Evolutionary conservation across 495 filamentous ascomycete species (phyloP), one percentile per base, ranked within the genome.

Genomic region (Talaromyces adpressus): DNA sequence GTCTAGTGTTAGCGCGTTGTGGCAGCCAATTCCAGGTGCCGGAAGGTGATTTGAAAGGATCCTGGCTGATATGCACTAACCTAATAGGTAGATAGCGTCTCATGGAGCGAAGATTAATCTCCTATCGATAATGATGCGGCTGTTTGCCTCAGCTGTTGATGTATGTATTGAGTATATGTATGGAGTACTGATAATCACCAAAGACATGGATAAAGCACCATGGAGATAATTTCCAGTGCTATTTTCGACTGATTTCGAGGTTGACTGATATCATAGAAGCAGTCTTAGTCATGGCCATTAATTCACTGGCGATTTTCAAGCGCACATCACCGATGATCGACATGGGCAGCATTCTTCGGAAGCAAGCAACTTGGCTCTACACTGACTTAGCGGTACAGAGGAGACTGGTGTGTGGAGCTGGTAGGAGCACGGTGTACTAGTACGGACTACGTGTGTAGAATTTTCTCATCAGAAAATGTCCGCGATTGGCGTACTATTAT

Each of bases 241-340:
- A 49, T 49, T 49, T 45, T 49, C 18, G 18, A 49, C n/a, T 18
- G 7, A n/a, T 20, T 47, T 49, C 36, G 14, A 20, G 11, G 45
- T 18, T 29, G 51, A 25, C 52, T 56, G 52, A 56, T 56, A 56
- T 56, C 52, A 56, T 54, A 18, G 41, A 18, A 18, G n/a, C 16
- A 47, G n/a, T 16, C 22, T 5, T 29, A 56, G 51, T 53, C 51
- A 45, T 45, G 39, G 39, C 12, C n/a, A 23, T 30, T 53, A 18
- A 4, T 25, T 27, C 20, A 12, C n/a, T 53, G 49, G 49, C 49
- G 11, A 53, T 23, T 20, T 11, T 9, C n/a, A 25, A 56, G 52
- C 52, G 52, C 22, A 56, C 27, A 25, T 56, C 52, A 56, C 52
- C 52, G 52, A 27, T 29, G 52, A 56, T 56, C 52, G 52, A 56